Evolutionary conservation across 225 moss, liverwort and hornwort species (phyloP), one percentile per base, ranked within the genome.

Genomic region (Physcomitrellopsis africana): DNA sequence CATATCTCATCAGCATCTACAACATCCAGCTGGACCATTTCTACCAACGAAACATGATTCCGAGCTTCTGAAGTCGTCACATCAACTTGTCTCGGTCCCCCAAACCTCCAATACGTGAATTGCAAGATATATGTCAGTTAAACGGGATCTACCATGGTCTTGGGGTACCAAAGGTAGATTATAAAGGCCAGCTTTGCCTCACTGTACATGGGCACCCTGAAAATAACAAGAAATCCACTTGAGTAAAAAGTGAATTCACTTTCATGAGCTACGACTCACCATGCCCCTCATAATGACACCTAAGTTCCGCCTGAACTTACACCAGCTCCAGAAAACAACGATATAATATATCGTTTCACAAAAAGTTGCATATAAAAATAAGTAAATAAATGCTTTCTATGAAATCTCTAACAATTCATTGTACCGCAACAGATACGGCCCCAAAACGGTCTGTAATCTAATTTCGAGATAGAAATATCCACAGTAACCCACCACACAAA

Each of bases 161-260:
- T 92, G 8, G 96, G 88, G 47, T 94, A 86, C 96, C 96, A 97
- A 8, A 97, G 82, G 73, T 94, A 94, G 63, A 97, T 83, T 26
- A 97, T 81, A 77, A 97, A 94, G 48, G 91, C 94, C 16, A 97
- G 87, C 74, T 97, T 97, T 46, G 94, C 92, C 78, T 97, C 96
- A 79, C 80, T 87, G 72, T 94, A 97, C 81, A 97, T 83, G 41
- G 96, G 96, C 22, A 97, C 76, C 96, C 96, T 96, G 70, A 70
- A 68, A 73, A 79, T 10, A 51, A 63, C 0, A 61, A 47, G 2
- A 48, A 7, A 37, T 37, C 0, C 10, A 65, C 42, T 37, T 49
- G 37, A 56, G 20, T 22, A 2, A 10, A 58, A 10, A 48, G 48
- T 55, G 3, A 7, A 37, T 37, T 37, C 3, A 37, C 32, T 37